Conservation (phyloP, 768 basidiomycete genomes). For the Cytidiella melzeri region DNA sequence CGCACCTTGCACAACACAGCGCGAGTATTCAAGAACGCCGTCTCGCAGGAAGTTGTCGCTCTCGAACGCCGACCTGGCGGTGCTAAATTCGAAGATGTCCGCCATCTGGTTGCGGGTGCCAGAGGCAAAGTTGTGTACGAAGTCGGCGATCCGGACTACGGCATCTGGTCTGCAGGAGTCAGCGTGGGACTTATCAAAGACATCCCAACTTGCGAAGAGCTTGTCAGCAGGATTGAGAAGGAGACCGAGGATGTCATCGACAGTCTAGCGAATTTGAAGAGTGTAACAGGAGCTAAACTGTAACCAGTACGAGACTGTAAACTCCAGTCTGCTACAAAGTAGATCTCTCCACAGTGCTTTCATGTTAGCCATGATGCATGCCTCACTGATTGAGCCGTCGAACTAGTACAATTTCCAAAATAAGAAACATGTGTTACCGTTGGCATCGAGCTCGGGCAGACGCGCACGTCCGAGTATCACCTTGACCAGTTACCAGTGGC, state of each 20-base stretch:
- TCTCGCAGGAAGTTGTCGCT: slow-evolving; percentile 78
- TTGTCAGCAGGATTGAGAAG: slow-evolving; percentile 62
- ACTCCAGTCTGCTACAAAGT: no score
- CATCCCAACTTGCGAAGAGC: slow-evolving; percentile 72
- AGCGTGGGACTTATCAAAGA: slow-evolving; percentile 72
- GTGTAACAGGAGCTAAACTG: slow-evolving; percentile 18
- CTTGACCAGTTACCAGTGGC: no score
- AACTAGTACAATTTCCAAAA: no score
- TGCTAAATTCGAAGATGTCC: slow-evolving; percentile 81
- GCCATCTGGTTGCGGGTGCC: slow-evolving; percentile 67
- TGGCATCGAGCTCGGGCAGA: no score
- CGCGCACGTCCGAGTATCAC: no score
- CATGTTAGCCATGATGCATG: no score
- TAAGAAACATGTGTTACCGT: no score
- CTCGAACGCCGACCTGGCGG: slow-evolving; percentile 78
- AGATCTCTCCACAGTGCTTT: no score
- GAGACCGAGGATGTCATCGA: slow-evolving; percentile 69
- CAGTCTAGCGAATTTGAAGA: slow-evolving; percentile 31
- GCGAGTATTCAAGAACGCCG: slow-evolving; percentile 82
- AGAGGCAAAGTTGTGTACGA: slow-evolving; percentile 75
- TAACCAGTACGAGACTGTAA: no score
- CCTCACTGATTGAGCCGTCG: no score
- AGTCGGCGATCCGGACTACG: slow-evolving; percentile 77
- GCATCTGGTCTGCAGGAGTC: slow-evolving; percentile 77
- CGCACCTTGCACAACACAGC: slow-evolving; percentile 79